Percentiles rank a stretch among this genome's conserved stretches.
Conservation (phyloP, 192 early-diverging fungal species). For the Coemansia sp. region DNA sequence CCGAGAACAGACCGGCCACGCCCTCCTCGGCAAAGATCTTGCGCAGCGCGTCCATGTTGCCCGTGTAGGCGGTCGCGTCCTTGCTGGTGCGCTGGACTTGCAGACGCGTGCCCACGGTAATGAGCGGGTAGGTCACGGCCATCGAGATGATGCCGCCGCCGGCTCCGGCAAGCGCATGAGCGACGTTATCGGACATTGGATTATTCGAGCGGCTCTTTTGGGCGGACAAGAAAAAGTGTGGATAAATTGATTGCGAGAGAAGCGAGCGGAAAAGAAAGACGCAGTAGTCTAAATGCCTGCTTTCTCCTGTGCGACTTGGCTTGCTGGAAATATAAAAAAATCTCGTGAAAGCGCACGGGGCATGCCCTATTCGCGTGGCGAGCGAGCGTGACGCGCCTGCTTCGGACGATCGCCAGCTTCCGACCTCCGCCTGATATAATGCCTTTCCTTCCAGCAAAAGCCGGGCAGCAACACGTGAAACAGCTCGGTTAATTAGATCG, state of each 20-base stretch:
- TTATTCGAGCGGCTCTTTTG: not conserved
- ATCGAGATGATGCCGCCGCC: conserved; percentile 88
- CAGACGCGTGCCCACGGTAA: conserved; percentile 72
- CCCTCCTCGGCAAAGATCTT: conserved; percentile 92
- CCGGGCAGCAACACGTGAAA: conserved; percentile 8
- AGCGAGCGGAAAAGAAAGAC: not conserved
- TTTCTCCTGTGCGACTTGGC: not conserved
- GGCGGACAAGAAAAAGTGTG: not conserved
- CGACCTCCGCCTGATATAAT: not conserved
- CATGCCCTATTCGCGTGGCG: not conserved
- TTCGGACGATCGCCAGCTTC: not conserved
- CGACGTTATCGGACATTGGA: conserved; percentile 74
- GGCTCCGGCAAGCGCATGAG: conserved; percentile 76
- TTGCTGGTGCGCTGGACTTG: conserved; percentile 71
- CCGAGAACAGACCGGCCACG: conserved; percentile 84
- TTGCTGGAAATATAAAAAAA: not conserved
- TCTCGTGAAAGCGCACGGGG: conserved; percentile 6
- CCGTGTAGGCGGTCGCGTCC: conserved; percentile 57
- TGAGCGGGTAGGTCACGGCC: conserved; percentile 89
- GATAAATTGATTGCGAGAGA: conserved; percentile 1
- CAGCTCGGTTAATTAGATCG: not conserved
- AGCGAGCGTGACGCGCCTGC: not conserved
- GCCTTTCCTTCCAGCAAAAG: not conserved
- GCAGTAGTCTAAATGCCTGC: not conserved
- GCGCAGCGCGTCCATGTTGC: conserved; percentile 67